phyloP scores from a whole-genome alignment of 1,284 basidiomycete species.

The Sporisorium graminicola region DNA sequence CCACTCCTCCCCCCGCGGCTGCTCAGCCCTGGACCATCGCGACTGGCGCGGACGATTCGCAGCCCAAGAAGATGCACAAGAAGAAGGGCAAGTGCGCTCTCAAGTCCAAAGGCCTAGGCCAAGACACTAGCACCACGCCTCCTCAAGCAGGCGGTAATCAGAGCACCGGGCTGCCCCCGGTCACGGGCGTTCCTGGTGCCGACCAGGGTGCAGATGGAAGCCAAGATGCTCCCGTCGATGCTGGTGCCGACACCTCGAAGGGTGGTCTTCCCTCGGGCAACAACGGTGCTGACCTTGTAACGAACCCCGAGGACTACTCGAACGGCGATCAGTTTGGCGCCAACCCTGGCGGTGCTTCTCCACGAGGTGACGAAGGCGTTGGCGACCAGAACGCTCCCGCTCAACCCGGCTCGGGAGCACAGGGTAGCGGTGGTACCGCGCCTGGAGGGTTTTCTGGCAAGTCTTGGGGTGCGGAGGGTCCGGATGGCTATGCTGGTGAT shows the following conservation, averaged over 20 bases:
- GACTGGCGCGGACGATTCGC: not conserved
- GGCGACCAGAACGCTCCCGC: not conserved
- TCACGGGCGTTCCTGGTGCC: not conserved
- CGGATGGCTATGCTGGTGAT: not conserved
- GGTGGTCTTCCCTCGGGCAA: not conserved
- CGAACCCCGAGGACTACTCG: not conserved
- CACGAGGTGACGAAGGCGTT: conserved; percentile 2
- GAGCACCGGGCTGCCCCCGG: not conserved
- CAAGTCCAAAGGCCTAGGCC: conserved; percentile 6
- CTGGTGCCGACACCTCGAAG: not conserved
- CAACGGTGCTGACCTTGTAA: not conserved
- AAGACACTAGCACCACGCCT: not conserved
- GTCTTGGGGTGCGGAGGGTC: not conserved
- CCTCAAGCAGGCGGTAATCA: not conserved
- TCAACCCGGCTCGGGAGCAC: not conserved
- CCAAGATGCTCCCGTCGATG: not conserved
- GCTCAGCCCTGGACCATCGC: not conserved
- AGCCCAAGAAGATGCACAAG: conserved; percentile 23
- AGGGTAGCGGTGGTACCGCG: not conserved
- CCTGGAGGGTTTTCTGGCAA: conserved; percentile 3
- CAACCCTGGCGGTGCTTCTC: not conserved
- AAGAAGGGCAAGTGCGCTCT: conserved; percentile 23
- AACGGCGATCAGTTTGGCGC: not conserved
- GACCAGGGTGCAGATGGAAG: not conserved
- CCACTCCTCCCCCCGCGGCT: not conserved